These are phyloP conservation scores for Arachis stenosperma DNA, from an alignment of 306 rosid genomes.

Conservation along the genomic window DNA sequence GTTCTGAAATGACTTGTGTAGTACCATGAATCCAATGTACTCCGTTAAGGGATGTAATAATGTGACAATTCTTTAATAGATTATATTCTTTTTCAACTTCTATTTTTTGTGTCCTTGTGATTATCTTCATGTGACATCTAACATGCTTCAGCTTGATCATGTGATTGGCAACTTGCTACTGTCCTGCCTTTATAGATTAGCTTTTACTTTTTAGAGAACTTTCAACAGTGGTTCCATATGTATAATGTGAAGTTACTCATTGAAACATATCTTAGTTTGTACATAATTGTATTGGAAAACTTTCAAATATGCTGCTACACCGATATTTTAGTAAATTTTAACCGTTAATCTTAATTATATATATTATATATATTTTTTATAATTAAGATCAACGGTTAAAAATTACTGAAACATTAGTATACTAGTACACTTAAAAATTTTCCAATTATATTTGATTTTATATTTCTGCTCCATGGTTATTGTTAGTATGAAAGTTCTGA, in stretches of 20 bases:
- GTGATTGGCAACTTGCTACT: neutral
- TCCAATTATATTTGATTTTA: neutral
- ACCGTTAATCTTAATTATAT: no score
- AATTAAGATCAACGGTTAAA: no score
- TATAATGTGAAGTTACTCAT: neutral
- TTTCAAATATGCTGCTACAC: no score
- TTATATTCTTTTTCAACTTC: conserved; percentile 26
- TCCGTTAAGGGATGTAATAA: conserved; percentile 40
- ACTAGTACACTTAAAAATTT: no score
- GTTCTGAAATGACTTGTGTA: conserved; percentile 27
- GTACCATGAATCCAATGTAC: conserved; percentile 24
- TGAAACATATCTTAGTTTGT: no score
- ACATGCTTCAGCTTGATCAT: neutral
- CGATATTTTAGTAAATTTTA: no score
- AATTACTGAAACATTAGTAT: no score
- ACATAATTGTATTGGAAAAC: no score
- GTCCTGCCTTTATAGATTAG: neutral
- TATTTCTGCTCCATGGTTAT: neutral
- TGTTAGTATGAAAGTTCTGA: neutral
- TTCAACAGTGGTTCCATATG: neutral
- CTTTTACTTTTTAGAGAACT: neutral
- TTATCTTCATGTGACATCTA: conserved; percentile 11
- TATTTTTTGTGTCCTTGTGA: conserved; percentile 16
- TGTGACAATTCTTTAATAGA: conserved; percentile 43
- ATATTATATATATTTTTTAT: no score